Evolutionary conservation across 2,329 filamentous ascomycete species (phyloP).

Genomic region (Venturia effusa): DNA sequence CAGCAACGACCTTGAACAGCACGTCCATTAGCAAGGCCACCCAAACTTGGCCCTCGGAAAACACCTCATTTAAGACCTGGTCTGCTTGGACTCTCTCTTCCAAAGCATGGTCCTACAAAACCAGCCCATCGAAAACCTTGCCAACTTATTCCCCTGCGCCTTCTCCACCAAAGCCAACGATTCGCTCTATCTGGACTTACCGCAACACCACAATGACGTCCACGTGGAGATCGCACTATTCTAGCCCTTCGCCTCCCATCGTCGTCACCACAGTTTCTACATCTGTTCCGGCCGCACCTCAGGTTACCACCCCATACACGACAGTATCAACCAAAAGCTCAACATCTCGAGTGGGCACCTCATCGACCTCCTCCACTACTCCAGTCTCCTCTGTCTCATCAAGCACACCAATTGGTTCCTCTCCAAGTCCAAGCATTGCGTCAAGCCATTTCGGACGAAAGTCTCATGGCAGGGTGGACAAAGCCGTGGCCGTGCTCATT

Average conservation of each 20-base stretch:
- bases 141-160: neutral
- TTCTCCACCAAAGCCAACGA: neutral
- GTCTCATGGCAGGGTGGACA: neutral
- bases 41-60: neutral
- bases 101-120: neutral
- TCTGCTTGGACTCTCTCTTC: neutral
- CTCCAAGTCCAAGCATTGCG: neutral
- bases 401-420: neutral
- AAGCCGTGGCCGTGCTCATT: neutral
- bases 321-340: neutral
- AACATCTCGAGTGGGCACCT: neutral
- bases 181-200: neutral
- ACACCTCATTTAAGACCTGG: neutral
- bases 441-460: neutral
- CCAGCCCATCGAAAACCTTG: neutral
- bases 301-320: neutral
- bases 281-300: neutral
- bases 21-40: neutral
- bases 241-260: neutral
- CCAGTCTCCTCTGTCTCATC: neutral
- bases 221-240: neutral
- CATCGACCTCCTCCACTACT: neutral
- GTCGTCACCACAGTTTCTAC: neutral
- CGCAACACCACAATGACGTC: neutral
- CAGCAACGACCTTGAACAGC: neutral